Base-by-base conservation (phyloP, 2,329 filamentous ascomycete genomes). In the Ramularia endophylla region DNA sequence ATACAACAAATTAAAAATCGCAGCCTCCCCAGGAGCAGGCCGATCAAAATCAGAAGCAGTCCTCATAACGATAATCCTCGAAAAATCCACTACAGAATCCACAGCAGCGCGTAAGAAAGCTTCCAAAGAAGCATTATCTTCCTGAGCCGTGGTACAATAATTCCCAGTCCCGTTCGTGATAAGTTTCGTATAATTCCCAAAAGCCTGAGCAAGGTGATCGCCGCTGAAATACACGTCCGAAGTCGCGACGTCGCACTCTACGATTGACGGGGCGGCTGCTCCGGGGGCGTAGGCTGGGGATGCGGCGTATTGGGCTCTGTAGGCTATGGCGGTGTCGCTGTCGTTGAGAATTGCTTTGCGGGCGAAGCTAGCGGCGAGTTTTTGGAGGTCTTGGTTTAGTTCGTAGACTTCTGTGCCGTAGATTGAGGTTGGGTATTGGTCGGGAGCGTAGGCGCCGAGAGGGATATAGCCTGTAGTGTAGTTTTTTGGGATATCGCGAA, bases 31-130 rank as follows among this genome's bases (percentile, higher is more conserved):
- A 0, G 75, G 73, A 13, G 80, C 79, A 0, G 79, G 80, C 2
- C 83, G 74, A 58, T 87, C 83, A 56, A 87, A 87, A 63, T 87
- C 78, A 8, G 78, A 81, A 1, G 74, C 80, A 55, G 59, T 58
- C 35, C 59, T 54, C 57, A 63, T 60, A 25, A 65, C 42, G 32
- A 64, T 56, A 32, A 66, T 59, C 16, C 62, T 54, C 6, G 44
- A 40, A 37, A 59, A 65, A 38, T 65, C 63, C 29, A 65, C 46
- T 11, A 56, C 51, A 1, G 50, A 48, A 9, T 49, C 48, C 3
- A 52, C 25, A 3, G 55, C 49, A 20, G 50, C 62, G 8, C 63
- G 56, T 9, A 64, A 27, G 8, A 65, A 46, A 1, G 58, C 55
- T 38, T 60, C 60, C 11, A 65, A 54, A 1, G 53, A 60, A 1